These are phyloP conservation scores for Blastobotrys indianensis DNA, from an alignment of 1,139 yeast genomes.

Conservation along the genomic window DNA sequence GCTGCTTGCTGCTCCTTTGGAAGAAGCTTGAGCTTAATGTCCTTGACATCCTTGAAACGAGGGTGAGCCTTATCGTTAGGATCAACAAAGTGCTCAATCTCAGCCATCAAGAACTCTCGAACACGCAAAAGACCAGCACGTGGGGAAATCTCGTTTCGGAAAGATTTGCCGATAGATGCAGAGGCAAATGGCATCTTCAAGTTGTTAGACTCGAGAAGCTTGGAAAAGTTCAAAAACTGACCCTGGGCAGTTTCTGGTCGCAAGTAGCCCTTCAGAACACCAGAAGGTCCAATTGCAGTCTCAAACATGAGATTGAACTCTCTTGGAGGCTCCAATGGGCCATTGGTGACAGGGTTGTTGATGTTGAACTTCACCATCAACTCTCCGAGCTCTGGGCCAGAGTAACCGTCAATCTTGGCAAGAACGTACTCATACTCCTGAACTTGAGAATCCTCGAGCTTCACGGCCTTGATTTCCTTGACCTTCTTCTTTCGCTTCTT, in stretches of 20 bases:
- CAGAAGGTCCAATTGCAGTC: slow-evolving; percentile 98
- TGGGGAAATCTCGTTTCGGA: slow-evolving; percentile 98
- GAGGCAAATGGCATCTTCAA: slow-evolving; percentile 98
- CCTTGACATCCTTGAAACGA: slow-evolving; percentile 69
- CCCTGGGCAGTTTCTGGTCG: slow-evolving; percentile 99
- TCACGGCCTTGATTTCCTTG: slow-evolving; percentile 84
- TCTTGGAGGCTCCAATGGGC: slow-evolving; percentile 77
- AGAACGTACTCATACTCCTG: slow-evolving; percentile 77
- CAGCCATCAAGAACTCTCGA: slow-evolving; percentile 98
- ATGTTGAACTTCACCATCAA: slow-evolving; percentile 75
- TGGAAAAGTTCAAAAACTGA: slow-evolving; percentile 91
- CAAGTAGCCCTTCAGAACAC: slow-evolving; percentile 87
- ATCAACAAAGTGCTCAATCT: slow-evolving; percentile 97
- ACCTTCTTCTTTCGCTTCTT: slow-evolving; percentile 95
- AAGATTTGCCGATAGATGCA: slow-evolving; percentile 96
- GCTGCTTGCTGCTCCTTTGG: slow-evolving; percentile 83
- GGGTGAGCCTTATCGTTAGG: slow-evolving; percentile 81
- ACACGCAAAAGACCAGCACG: slow-evolving; percentile 96
- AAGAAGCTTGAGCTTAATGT: slow-evolving; percentile 67
- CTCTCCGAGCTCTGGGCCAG: slow-evolving; percentile 89
- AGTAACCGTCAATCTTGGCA: slow-evolving; percentile 88
- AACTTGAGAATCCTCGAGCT: slow-evolving; percentile 74
- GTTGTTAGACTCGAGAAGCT: slow-evolving; percentile 90
- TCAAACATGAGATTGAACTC: slow-evolving; percentile 99
- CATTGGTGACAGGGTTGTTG: slow-evolving; percentile 87